Base-by-base conservation (phyloP, 352 stramenopile species). In the Phytophthora nicotianae region DNA sequence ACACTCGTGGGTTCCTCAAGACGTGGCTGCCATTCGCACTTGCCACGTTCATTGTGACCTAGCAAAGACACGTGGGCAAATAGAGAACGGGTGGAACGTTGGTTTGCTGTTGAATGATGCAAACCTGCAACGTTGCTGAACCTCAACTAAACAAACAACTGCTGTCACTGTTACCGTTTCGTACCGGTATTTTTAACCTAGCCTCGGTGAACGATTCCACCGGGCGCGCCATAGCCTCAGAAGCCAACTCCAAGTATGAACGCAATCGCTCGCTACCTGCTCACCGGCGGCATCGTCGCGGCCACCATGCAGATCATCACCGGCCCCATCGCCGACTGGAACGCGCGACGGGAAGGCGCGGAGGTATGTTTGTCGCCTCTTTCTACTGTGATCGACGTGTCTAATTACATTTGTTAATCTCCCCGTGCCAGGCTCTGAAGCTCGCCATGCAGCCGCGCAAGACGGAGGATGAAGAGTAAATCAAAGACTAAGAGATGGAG, bases 241-340 rank as follows among this genome's bases (percentile, higher is more conserved):
- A 65, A 62, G 43, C 33, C 17, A 52, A 54, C n/a, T 50, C 29
- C 20, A 41, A 68, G 40, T 20, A 93, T 93, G 84, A 88, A 91
- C 67, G 80, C 81, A 73, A 74, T 88, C 51, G 73, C 79, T 68
- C 84, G 82, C 67, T 93, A 86, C 62, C 53, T 91, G 63, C 78
- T 93, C 58, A 77, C 81, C 10, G 74, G 81, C 56, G 84, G 81
- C 38, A 61, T 93, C 60, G 77, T 88, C 67, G 68, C 88, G 61
- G 81, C 81, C 35, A 76, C 78, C n/a, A 83, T 74, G 61, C 77
- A 93, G 69, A 59, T 90, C 64, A 73, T 91, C 49, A 71, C 75
- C 4, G 81, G 84, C 24, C 81, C 84, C 13, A 21, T 91, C 14
- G 76, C 84, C 19, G 80, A 93, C 76, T 91, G 81, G 79, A 90